Evolutionary conservation across 768 basidiomycete species (phyloP).

Genomic region (Rhodotorula toruloides): DNA sequence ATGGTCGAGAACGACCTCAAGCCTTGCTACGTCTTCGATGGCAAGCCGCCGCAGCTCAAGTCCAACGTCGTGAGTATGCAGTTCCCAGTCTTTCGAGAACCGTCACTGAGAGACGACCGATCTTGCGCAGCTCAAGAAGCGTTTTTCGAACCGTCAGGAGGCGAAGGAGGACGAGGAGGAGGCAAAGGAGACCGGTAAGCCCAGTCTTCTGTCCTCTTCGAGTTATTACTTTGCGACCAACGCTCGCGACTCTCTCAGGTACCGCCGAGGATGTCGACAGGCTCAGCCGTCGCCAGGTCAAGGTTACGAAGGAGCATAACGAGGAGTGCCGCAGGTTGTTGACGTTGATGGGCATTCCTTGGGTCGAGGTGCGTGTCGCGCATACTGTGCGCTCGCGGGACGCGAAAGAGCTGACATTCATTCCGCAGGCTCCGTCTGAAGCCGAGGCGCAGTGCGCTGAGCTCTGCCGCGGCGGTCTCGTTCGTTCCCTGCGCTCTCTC

Average conservation of each 20-base stretch:
- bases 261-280: slow-evolving; percentile 89
- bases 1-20: slow-evolving; percentile 99
- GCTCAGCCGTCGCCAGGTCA: slow-evolving; percentile 82
- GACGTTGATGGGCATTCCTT: slow-evolving; percentile 92
- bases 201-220: slow-evolving; percentile 22
- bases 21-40: slow-evolving; percentile 96
- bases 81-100: too few relatives aligned
- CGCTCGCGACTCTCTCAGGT: slow-evolving; percentile 47
- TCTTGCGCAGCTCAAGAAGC: slow-evolving; percentile 73
- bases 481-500: slow-evolving; percentile 41
- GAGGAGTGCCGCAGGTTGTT: slow-evolving; percentile 86
- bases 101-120: background rate
- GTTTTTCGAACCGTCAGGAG: slow-evolving; percentile 83
- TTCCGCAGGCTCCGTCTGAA: slow-evolving; percentile 88
- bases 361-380: slow-evolving; percentile 64
- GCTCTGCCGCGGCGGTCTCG: slow-evolving; percentile 91
- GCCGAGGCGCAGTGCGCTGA: slow-evolving; percentile 99
- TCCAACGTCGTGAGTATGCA: slow-evolving; percentile 75
- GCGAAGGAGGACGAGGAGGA: slow-evolving; percentile 93
- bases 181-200: slow-evolving; percentile 84
- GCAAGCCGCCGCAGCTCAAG: slow-evolving; percentile 95
- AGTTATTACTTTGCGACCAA: background rate
- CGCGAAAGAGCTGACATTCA: background rate
- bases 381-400: background rate
- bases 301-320: slow-evolving; percentile 92